Base-by-base conservation (phyloP, 2,329 filamentous ascomycete genomes). In the Parastagonospora nodorum region DNA sequence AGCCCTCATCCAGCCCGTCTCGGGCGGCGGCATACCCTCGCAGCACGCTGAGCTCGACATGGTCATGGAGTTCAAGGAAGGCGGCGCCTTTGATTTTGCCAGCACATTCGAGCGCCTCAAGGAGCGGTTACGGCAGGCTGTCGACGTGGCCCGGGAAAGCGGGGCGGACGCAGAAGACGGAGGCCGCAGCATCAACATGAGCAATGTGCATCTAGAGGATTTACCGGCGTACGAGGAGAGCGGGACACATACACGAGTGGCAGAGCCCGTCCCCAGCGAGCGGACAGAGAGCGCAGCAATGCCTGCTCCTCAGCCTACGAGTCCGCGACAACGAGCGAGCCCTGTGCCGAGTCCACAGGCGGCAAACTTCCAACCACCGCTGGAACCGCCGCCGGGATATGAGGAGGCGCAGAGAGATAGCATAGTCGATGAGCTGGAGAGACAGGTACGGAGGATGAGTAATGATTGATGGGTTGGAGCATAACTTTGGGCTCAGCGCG, bases 11-110 rank as follows among this genome's bases (percentile, higher is more conserved):
- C 88, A 88, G 63, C 91, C 93, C 1, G 90, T 96, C 19, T 78
- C 88, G 1, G 89, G 89, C 31, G 94, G 94, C 32, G 90, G 90
- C 42, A 89, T 97, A 43, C 90, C 92, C 0, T 76, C 87, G 5
- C 83, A 88, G 16, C 82, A 90, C 55, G 82, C 87, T 14, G 85
- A 87, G 27, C 80, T 96, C 37, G 90, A 94, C 65, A 74, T 96
- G 60, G 92, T 89, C 71, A 82, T 97, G 64, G 92, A 88, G 16
- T 97, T 97, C 79, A 92, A 92, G 69, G 92, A 97, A 56, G 93
- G 93, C 37, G 93, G 93, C n/a, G 92, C 92, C 51, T 94, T 89
- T 72, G 92, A 96, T 62, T 97, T 96, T 68, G 88, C 92, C 64
- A 84, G 85, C 43, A 84, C 84, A 45, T 96, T 92, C 67, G 90